Percentiles rank a stretch among this genome's conserved stretches.
These are phyloP conservation scores for Maudiozyma humilis DNA, from an alignment of 1,139 yeast species.

Conservation along the genomic window DNA sequence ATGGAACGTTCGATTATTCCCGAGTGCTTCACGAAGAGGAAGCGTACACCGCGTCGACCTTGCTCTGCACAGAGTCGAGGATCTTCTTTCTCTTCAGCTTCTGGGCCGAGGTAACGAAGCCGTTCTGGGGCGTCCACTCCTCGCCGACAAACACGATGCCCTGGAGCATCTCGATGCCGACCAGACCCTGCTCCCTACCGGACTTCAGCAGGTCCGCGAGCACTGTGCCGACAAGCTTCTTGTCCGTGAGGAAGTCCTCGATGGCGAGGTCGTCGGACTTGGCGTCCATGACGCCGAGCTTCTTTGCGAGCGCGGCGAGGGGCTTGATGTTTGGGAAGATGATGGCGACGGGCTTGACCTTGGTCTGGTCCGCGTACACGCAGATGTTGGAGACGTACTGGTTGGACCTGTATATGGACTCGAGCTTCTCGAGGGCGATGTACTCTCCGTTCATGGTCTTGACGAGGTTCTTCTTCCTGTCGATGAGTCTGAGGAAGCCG, in stretches of 20 bases:
- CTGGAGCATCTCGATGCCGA: slow-evolving; percentile 76
- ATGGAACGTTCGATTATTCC: no score
- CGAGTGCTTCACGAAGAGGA: no score
- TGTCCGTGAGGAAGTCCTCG: slow-evolving; percentile 48
- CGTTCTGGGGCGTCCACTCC: slow-evolving; percentile 98
- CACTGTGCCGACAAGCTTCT: slow-evolving; percentile 48
- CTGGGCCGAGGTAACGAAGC: slow-evolving; percentile 90
- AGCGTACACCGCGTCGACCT: slow-evolving; percentile 50
- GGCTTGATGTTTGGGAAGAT: slow-evolving; percentile 71
- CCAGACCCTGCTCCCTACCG: slow-evolving; percentile 72
- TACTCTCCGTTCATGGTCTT: slow-evolving; percentile 96
- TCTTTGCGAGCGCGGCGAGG: slow-evolving; percentile 52
- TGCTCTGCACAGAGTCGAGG: slow-evolving; percentile 50
- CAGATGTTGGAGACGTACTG: slow-evolving; percentile 70
- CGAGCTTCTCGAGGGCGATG: slow-evolving; percentile 91
- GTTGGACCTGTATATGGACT: slow-evolving; percentile 78
- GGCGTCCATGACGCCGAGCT: slow-evolving; percentile 43
- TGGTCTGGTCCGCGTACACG: slow-evolving; percentile 80
- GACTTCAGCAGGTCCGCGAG: slow-evolving; percentile 57
- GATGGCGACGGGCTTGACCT: slow-evolving; percentile 88
- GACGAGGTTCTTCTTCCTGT: slow-evolving; percentile 92
- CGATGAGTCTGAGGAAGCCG: slow-evolving; percentile 79
- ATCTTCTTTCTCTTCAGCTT: slow-evolving; percentile 93
- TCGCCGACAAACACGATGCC: slow-evolving; percentile 74
- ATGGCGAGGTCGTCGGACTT: slow-evolving; percentile 44